These are phyloP conservation scores for Smallanthus sonchifolius DNA, from an alignment of 129 eudicot species.

Conservation along the genomic window DNA sequence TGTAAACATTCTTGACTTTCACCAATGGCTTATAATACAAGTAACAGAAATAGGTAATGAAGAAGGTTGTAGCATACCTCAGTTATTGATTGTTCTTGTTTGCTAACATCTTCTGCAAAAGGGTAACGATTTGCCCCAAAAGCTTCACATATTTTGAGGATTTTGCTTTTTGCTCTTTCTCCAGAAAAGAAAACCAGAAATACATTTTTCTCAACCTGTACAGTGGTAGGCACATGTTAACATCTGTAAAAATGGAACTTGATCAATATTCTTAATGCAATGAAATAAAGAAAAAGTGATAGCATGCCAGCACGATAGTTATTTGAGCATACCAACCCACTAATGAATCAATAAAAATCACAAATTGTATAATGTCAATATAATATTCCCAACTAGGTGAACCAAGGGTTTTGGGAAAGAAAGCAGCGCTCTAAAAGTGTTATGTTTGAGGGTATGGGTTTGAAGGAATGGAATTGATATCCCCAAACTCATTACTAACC, in stretches of 20 bases:
- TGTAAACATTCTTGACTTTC: not conserved
- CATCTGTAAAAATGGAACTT: not conserved
- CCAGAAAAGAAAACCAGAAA: conserved; percentile 82
- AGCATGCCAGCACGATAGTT: conserved; percentile 1
- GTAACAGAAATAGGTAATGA: not conserved
- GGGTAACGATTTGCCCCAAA: conserved; percentile 91
- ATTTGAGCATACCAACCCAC: not conserved
- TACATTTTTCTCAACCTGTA: conserved; percentile 81
- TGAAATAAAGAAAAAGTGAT: not conserved
- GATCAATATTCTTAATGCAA: not conserved
- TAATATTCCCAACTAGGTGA: not conserved
- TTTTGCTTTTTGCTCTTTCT: conserved; percentile 72
- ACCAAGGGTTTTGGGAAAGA: not conserved
- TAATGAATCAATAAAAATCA: conserved; percentile 4
- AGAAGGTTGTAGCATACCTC: conserved; percentile 47
- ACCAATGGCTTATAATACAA: not conserved
- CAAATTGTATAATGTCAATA: not conserved
- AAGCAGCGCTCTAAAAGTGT: not conserved
- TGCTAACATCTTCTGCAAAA: conserved; percentile 62
- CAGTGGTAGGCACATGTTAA: conserved; percentile 3
- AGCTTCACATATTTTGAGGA: conserved; percentile 86
- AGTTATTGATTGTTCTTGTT: conserved; percentile 63
- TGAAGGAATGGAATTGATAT: not conserved
- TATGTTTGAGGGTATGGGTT: not conserved
- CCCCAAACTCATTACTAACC: not conserved